Evolutionary conservation across 148 eudicot species (phyloP).

Genomic region (Camellia sinensis): DNA sequence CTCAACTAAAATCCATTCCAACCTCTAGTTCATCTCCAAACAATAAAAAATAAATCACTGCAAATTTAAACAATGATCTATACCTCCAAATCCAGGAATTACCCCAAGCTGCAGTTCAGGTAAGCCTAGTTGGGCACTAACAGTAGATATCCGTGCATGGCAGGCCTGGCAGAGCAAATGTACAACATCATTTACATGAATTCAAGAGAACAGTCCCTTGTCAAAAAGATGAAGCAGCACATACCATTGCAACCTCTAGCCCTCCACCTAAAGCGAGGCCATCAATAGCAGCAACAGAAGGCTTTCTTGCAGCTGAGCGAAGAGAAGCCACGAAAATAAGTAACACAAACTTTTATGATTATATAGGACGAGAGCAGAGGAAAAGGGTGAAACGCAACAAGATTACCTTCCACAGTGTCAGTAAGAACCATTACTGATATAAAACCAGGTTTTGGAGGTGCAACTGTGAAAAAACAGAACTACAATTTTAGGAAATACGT

Average conservation of each 20-base stretch:
- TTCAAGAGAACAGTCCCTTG: too few relatives aligned
- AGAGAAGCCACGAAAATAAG: constrained; percentile 1
- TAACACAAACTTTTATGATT: too few relatives aligned
- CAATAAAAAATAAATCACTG: too few relatives aligned
- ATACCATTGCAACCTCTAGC: too few relatives aligned
- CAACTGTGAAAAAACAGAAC: constrained; percentile 36
- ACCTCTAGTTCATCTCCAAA: too few relatives aligned
- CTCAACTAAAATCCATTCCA: too few relatives aligned
- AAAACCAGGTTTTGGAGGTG: constrained; percentile 66
- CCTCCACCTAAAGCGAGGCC: too few relatives aligned
- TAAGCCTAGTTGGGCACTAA: constrained; percentile 85
- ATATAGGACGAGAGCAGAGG: not conserved
- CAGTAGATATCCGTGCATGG: constrained; percentile 79
- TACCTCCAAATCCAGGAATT: constrained; percentile 95
- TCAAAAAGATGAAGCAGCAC: too few relatives aligned
- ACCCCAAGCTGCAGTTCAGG: constrained; percentile 96
- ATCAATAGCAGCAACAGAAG: constrained; percentile 93
- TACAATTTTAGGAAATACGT: constrained; percentile 4
- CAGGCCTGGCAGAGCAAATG: too few relatives aligned
- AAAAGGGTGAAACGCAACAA: constrained; percentile 6
- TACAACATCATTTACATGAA: too few relatives aligned
- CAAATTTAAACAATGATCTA: too few relatives aligned
- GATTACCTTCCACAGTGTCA: constrained; percentile 75
- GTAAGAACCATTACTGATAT: constrained; percentile 76
- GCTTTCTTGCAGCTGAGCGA: constrained; percentile 71